Evolutionary conservation across 345 rosid species (phyloP), one percentile per base, ranked within the genome.

Genomic region (Ricinus communis): DNA sequence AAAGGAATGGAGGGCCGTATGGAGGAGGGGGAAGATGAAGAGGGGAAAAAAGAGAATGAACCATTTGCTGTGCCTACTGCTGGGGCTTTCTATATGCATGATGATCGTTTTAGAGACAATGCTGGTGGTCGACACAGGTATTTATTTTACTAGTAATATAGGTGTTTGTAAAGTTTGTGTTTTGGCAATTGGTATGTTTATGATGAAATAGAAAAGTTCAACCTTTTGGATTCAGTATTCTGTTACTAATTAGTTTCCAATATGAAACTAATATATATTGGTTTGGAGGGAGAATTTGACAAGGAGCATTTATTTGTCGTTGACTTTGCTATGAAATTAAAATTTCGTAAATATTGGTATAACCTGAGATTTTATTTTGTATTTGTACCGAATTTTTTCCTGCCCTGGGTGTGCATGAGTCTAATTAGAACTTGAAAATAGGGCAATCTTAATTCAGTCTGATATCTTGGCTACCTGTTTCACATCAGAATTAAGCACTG

Each of bases 71-170:
- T 94, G 64, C 98, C 98, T 15, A 91, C 97, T 73, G 96, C 95
- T 65, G 98, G 98, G 45, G 97, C 98, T 0, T 94, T 94, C 77
- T 94, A 94, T 74, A 94, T 94, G 97, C 98, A 94, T 43, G 98
- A 94, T 79, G 97, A 94, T 81, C 85, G 98, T 45, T 94, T 90
- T 59, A 85, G 88, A 77, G 97, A 85, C 68, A 75, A 80, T 77
- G 82, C 79, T 62, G 83, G 72, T 75, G 96, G 81, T 68, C 77
- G 93, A 11, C 80, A 87, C 76, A 87, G 96, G 97, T 90, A 77
- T 51, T 43, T 50, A 31, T 18, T n/a, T 15, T 40, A 18, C 2
- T 38, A 4, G 9, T 38, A 4, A 38, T 38, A 38, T 38, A 4
- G 9, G 43, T 38, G 43, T 38, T 4, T 38, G 43, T 16, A 30